Evolutionary conservation across 371 early-diverging fungal genomes (phyloP).

Genomic region (Syncephalis plumigaleata): DNA sequence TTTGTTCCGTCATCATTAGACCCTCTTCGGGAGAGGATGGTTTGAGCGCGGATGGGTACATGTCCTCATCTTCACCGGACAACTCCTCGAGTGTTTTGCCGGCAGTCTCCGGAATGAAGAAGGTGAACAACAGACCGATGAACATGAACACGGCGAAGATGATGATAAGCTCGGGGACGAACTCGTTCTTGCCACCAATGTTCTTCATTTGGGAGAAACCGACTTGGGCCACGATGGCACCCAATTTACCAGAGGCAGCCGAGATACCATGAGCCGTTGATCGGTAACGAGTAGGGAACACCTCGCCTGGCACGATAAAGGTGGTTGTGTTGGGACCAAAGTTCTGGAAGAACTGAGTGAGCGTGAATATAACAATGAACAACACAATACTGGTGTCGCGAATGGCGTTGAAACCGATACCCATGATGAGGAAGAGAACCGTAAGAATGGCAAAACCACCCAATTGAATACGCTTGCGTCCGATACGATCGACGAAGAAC

Average conservation of each 20-base stretch:
- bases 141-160: slow-evolving; percentile 57
- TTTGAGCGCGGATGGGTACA: slow-evolving; percentile 54
- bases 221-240: slow-evolving; percentile 53
- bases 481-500: slow-evolving; percentile 52
- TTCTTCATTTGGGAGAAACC: slow-evolving; percentile 56
- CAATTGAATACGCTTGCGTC: slow-evolving; percentile 66
- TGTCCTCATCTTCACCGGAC: slow-evolving; percentile 16
- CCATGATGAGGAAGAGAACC: slow-evolving; percentile 44
- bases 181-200: slow-evolving; percentile 39
- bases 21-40: slow-evolving; percentile 33
- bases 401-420: slow-evolving; percentile 26
- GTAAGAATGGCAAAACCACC: slow-evolving; percentile 53
- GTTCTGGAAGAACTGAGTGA: slow-evolving; percentile 67
- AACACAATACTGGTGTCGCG: slow-evolving; percentile 31
- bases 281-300: slow-evolving; percentile 77
- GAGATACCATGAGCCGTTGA: slow-evolving; percentile 79
- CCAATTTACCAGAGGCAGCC: slow-evolving; percentile 74
- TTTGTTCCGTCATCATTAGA: too few species aligned
- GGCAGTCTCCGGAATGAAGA: slow-evolving; percentile 28
- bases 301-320: slow-evolving; percentile 79
- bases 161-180: slow-evolving; percentile 43
- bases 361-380: slow-evolving; percentile 53
- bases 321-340: slow-evolving; percentile 87
- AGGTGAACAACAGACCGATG: slow-evolving; percentile 30
- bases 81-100: slow-evolving; percentile 32